These are phyloP conservation scores for Neurospora cerealis DNA, from an alignment of 495 filamentous ascomycete genomes.

Conservation along the genomic window DNA sequence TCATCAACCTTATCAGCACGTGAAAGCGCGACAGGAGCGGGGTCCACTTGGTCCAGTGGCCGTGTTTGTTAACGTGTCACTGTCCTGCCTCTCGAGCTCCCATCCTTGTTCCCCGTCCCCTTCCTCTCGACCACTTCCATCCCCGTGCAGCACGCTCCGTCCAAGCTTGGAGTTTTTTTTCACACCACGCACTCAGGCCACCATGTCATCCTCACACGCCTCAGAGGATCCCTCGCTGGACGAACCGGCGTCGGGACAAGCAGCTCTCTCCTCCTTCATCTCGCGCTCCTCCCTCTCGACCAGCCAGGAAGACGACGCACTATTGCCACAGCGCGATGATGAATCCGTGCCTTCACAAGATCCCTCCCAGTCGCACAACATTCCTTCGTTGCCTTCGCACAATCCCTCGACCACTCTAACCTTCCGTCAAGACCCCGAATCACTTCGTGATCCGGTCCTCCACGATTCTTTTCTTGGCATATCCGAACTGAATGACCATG, in stretches of 20 bases:
- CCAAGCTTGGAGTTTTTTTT: background rate
- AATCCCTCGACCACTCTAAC: background rate
- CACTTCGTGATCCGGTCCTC: background rate
- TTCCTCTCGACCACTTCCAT: background rate
- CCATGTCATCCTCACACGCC: background rate
- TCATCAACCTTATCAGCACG: background rate
- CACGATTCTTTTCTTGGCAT: background rate
- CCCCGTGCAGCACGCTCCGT: background rate
- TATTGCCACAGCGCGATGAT: background rate
- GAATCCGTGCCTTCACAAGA: background rate
- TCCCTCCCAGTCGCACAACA: background rate
- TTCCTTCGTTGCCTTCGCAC: background rate
- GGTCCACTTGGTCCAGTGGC: background rate
- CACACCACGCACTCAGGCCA: background rate
- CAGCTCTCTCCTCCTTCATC: background rate
- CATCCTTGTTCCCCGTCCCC: background rate
- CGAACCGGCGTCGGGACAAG: background rate
- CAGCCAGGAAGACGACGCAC: background rate
- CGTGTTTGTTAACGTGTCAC: background rate
- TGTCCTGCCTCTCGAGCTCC: background rate
- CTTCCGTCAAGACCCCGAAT: background rate
- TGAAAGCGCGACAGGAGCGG: background rate
- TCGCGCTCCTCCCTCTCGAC: background rate
- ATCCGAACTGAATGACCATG: background rate
- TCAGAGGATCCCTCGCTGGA: background rate